Base-by-base conservation (phyloP, 2,329 filamentous ascomycete genomes). In the Trichoderma gracile region DNA sequence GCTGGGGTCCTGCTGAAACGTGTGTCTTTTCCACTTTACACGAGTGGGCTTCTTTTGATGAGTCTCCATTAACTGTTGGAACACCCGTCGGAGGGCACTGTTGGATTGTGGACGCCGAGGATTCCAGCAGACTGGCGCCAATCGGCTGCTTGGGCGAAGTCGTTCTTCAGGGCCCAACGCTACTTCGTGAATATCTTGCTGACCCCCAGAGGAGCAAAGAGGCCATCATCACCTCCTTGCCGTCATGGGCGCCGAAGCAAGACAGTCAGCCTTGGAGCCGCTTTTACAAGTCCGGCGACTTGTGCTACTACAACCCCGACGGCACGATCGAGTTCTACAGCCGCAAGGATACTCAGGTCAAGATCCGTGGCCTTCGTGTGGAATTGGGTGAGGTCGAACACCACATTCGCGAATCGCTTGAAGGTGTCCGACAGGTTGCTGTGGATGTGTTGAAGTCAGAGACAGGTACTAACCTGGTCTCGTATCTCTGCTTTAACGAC, bases 281-380 rank as follows among this genome's bases (percentile, higher is more conserved):
- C 9, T 30, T 55, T 46, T 84, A 82, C 69, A 79, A 79, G 60
- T 82, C 81, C 1, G 82, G 82, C 4, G 82, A 84, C 65, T 72
- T 83, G 15, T 81, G 74, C 3, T 72, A 71, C 42, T 81, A 81
- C 25, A 71, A 77, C 30, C 69, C 71, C 0, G 75, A 81, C 55
- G 78, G 78, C 0, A 72, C 71, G 15, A 70, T 84, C 10, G 68
- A 75, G 0, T 83, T 79, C 57, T 68, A 82, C 33, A 83, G 82
- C 49, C 77, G 85, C 15, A 85, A 83, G 66, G 84, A 87, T 67
- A 78, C 78, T 0, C 84, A 87, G 69, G 78, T 86, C 56, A 88
- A 88, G 71, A 73, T 87, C 8, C 79, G 80, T n/a, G 87, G 87
- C 23, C 86, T 81, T 66, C 73, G 84, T 56, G 77, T 85, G 52